These are phyloP conservation scores for Basidiobolus meristosporus DNA, from an alignment of 371 early-diverging fungal species.

Conservation along the genomic window DNA sequence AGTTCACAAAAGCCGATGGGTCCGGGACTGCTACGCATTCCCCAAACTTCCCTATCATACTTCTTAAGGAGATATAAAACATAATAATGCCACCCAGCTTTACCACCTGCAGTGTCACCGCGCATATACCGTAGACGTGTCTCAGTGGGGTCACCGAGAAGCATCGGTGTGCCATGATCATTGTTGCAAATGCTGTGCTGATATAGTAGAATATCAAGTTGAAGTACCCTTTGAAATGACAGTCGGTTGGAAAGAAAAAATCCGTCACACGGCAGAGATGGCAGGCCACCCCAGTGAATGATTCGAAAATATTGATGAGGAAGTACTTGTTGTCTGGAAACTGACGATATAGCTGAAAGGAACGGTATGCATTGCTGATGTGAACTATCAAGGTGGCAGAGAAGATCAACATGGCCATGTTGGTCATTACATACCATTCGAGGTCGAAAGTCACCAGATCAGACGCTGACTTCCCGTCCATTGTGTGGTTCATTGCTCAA, in stretches of 20 bases:
- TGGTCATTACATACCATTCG: conserved; percentile 1
- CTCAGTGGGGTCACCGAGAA: too few species aligned
- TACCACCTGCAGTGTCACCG: too few species aligned
- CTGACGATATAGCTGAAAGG: neutral
- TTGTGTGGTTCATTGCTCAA: too few species aligned
- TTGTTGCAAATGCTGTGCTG: too few species aligned
- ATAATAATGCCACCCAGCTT: too few species aligned
- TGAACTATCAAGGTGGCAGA: conserved; percentile 2
- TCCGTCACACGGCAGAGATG: conserved; percentile 1
- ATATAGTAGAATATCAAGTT: neutral
- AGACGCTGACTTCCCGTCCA: too few species aligned
- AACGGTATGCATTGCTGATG: neutral
- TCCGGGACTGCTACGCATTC: too few species aligned
- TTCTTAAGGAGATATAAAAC: too few species aligned
- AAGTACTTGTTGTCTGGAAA: neutral
- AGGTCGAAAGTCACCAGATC: neutral
- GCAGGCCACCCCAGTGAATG: neutral
- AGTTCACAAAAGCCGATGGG: too few species aligned
- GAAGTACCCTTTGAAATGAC: conserved; percentile 1
- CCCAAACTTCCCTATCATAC: too few species aligned
- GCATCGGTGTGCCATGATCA: too few species aligned
- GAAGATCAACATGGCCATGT: conserved; percentile 2
- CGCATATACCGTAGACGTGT: too few species aligned
- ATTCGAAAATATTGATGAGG: neutral
- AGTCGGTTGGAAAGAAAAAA: conserved; percentile 1